These are phyloP conservation scores for Ciborinia camelliae DNA, from an alignment of 2,329 filamentous ascomycete species.

Conservation along the genomic window DNA sequence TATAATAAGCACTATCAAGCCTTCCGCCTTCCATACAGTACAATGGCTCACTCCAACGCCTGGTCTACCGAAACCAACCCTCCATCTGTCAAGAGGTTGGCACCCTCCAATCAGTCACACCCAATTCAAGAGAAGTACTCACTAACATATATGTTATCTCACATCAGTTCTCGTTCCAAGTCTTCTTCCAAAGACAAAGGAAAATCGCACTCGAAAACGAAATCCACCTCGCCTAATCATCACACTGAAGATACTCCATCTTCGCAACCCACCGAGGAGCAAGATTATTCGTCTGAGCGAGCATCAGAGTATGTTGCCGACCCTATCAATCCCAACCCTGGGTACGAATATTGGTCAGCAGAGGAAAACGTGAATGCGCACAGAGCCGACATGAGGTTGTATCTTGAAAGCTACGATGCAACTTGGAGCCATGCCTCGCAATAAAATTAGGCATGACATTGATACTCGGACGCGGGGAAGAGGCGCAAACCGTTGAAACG, in stretches of 20 bases:
- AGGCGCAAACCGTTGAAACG: background rate
- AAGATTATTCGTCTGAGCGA: background rate
- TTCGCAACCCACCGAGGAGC: background rate
- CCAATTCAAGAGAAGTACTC: background rate
- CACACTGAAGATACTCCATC: background rate
- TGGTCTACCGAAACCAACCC: conserved; percentile 5
- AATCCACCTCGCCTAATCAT: background rate
- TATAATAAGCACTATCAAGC: background rate
- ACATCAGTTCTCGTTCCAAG: background rate
- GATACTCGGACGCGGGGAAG: background rate
- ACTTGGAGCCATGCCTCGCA: conserved; percentile 5
- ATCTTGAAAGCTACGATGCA: conserved; percentile 7
- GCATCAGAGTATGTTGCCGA: conserved; percentile 1
- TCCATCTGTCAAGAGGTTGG: conserved; percentile 11
- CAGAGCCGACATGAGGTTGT: background rate
- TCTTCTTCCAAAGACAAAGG: background rate
- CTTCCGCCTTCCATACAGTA: background rate
- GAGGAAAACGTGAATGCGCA: conserved; percentile 8
- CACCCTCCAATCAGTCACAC: background rate
- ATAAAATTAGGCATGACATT: background rate
- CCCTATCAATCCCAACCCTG: conserved; percentile 7
- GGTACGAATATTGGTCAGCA: conserved; percentile 2
- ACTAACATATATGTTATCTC: background rate
- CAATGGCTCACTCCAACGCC: conserved; percentile 9
- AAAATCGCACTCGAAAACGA: background rate